Conservation (phyloP, 345 rosid genomes). For the Trapa incisa region DNA sequence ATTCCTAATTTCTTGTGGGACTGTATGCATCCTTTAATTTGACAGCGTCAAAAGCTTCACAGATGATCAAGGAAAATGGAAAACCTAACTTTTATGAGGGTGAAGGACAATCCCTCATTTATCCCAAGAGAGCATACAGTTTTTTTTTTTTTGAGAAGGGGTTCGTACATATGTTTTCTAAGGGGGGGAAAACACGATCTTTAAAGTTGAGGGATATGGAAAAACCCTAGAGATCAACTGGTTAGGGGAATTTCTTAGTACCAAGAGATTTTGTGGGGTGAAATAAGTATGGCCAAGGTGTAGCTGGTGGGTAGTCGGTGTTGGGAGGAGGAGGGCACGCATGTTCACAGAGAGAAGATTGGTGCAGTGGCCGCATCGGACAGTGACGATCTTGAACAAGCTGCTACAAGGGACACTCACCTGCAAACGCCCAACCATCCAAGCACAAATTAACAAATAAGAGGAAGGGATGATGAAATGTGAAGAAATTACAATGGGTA, state of each 20-base stretch:
- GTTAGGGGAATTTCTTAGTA: slow-evolving; percentile 5
- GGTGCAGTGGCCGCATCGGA: slow-evolving; percentile 94
- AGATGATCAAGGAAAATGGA: too few relatives aligned
- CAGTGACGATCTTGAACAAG: slow-evolving; percentile 90
- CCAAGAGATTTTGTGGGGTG: slow-evolving; percentile 65
- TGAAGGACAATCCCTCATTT: too few relatives aligned
- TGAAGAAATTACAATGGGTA: not conserved
- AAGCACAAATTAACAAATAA: not conserved
- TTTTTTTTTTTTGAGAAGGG: too few relatives aligned
- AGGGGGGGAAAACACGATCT: too few relatives aligned
- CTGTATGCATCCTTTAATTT: too few relatives aligned
- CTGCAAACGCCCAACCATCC: slow-evolving; percentile 14
- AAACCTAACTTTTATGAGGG: too few relatives aligned
- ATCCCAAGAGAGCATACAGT: too few relatives aligned
- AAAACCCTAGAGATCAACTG: not conserved
- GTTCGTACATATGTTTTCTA: too few relatives aligned
- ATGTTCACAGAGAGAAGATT: slow-evolving; percentile 74
- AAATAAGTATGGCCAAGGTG: slow-evolving; percentile 67
- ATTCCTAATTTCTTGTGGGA: too few relatives aligned
- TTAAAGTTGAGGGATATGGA: not conserved
- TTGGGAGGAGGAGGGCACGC: slow-evolving; percentile 55
- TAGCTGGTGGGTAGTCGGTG: slow-evolving; percentile 59
- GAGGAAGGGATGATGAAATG: not conserved
- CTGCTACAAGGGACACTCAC: slow-evolving; percentile 92
- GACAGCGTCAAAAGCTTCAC: too few relatives aligned